Base-by-base conservation (phyloP, 805 yeast species). In the Hanseniaspora lindneri region DNA sequence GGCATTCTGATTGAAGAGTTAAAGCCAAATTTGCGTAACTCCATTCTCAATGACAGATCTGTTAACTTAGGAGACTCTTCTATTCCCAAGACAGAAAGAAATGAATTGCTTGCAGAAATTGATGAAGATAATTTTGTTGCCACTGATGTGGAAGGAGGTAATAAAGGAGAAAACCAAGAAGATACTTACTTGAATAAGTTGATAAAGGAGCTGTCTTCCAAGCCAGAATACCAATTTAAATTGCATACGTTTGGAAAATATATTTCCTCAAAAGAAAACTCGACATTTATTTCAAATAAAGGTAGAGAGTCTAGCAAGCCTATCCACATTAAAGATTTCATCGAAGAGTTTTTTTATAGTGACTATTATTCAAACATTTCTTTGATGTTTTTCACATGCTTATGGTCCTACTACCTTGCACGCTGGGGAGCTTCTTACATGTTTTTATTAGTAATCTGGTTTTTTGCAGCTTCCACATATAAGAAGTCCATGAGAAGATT, bases 311-410 rank as follows among this genome's bases (percentile, higher is more conserved):
- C 41, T 1, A 16, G 34, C 10, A 47, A 29, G 27, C 49, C 48
- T 23, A 37, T 20, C 5, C 28, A 29, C 4, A 63, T 81, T 36
- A 77, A 76, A 58, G 67, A 73, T 16, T 83, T 79, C 54, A 75
- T 83, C 34, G 59, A 71, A 44, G 92, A 83, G 61, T 80, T 74
- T 49, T 80, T 80, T 57, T 77, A 72, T 55, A 76, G 80, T 13
- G 94, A 83, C 61, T 72, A 79, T 69, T 82, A 79, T 62, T 77
- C 77, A 74, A 83, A 83, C 66, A 70, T 79, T 25, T 72, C 77
- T 0, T 56, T 79, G 25, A 69, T 80, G 52, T 58, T 80, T 24
- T 86, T 87, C 9, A 77, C 84, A 10, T 82, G 87, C 62, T 71
- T 80, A 61, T 78, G 78, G 58, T 69, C 86, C 1, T 83, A 88